Evolutionary conservation across 306 rosid genomes (phyloP).

Genomic region (Citrullus mucosospermus): DNA sequence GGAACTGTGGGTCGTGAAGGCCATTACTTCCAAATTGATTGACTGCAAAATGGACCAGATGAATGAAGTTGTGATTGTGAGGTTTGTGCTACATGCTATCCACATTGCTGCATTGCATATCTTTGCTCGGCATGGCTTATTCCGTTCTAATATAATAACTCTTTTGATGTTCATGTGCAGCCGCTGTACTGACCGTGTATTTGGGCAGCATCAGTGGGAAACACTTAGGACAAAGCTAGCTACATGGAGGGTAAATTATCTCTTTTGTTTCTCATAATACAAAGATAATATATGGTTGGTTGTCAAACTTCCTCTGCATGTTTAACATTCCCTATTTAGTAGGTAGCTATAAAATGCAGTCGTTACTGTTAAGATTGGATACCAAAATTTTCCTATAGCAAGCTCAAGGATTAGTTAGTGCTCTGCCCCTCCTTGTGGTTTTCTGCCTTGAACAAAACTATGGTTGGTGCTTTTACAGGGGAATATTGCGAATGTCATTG

Average conservation of each 20-base stretch:
- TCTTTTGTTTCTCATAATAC: not conserved
- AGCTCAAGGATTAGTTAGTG: not conserved
- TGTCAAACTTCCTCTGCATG: not conserved
- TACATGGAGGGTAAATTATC: slow-evolving; percentile 70
- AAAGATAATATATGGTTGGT: not conserved
- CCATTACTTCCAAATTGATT: slow-evolving; percentile 65
- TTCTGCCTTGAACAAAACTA: not conserved
- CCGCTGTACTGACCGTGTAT: slow-evolving; percentile 56
- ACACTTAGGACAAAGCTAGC: slow-evolving; percentile 56
- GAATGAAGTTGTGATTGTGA: slow-evolving; percentile 77
- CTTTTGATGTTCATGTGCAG: slow-evolving; percentile 30
- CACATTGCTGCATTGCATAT: not conserved
- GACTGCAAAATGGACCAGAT: slow-evolving; percentile 95
- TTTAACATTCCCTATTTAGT: not conserved
- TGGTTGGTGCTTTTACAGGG: slow-evolving; percentile 32
- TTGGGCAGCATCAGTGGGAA: slow-evolving; percentile 76
- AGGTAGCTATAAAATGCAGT: not conserved
- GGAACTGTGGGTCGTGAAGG: slow-evolving; percentile 79
- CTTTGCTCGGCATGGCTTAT: not conserved
- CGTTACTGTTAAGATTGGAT: not conserved
- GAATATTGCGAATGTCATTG: slow-evolving; percentile 55
- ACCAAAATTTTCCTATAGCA: not conserved
- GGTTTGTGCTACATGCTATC: slow-evolving; percentile 25
- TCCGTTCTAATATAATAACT: not conserved
- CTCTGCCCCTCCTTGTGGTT: not conserved